Percentiles rank a stretch among this genome's conserved stretches.
Evolutionary conservation across 1,284 basidiomycete genomes (phyloP).

Genomic region (Pascua sp.): DNA sequence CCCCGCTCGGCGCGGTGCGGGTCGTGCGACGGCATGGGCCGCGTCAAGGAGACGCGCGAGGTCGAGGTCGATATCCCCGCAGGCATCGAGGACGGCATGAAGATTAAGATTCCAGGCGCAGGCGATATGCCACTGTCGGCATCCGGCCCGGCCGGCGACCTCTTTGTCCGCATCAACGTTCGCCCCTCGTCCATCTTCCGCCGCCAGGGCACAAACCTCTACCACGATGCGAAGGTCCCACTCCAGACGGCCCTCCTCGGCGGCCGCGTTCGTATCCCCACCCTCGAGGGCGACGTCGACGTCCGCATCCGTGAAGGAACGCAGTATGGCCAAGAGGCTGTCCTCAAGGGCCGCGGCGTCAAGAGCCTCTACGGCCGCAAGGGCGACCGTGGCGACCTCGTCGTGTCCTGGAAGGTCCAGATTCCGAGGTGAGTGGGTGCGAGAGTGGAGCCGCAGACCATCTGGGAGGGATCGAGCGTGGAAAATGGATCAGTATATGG

Average conservation of each 20-base stretch:
- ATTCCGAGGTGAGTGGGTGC: constrained; percentile 72
- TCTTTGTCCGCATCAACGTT: constrained; percentile 84
- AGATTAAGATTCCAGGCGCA: constrained; percentile 73
- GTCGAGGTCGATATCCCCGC: constrained; percentile 83
- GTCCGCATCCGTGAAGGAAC: constrained; percentile 90
- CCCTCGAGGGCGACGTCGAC: constrained; percentile 92
- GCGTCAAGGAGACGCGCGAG: constrained; percentile 73
- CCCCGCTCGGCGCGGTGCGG: constrained; percentile 76
- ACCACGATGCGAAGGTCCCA: constrained; percentile 87
- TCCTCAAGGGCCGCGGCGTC: constrained; percentile 84
- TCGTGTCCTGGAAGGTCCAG: constrained; percentile 82
- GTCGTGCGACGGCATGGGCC: constrained; percentile 80
- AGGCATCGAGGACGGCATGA: constrained; percentile 97
- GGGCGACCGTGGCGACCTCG: constrained; percentile 68
- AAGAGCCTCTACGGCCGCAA: constrained; percentile 64
- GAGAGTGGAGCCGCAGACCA: too few relatives aligned
- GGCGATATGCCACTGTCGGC: constrained; percentile 83
- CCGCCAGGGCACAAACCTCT: constrained; percentile 87
- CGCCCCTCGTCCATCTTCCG: constrained; percentile 78
- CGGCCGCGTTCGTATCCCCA: constrained; percentile 87
- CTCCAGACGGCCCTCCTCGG: constrained; percentile 89
- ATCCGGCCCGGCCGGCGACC: constrained; percentile 74
- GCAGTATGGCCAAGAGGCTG: constrained; percentile 95
- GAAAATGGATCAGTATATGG: neutral
- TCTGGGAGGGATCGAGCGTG: too few relatives aligned